A percentile compares a stretch with the other conserved stretches of the same genome.
Evolutionary conservation across 225 moss, liverwort and hornwort species (phyloP).

Genomic region (Pseudoscleropodium purum): DNA sequence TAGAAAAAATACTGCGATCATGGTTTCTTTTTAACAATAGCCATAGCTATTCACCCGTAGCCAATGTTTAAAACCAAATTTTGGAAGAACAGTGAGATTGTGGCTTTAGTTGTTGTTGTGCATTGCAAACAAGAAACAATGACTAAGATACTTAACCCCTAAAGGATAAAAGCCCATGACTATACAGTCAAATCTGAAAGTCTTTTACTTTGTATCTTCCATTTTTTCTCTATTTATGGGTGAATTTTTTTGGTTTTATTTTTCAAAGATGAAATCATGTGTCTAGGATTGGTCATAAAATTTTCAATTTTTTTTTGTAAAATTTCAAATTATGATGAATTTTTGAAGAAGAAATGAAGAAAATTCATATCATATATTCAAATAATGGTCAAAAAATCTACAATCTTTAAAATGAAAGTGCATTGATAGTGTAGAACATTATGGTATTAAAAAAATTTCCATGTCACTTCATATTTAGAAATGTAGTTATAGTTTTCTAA

Average conservation of each 20-base stretch:
- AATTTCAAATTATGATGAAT: background rate
- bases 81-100: accelerated
- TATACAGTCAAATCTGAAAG: background rate
- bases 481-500: background rate
- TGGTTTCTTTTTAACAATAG: accelerated
- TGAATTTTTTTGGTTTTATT: background rate
- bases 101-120: background rate
- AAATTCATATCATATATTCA: background rate
- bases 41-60: accelerated
- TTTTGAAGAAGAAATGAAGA: background rate
- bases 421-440: background rate
- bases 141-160: accelerated
- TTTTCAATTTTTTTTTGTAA: too few species aligned
- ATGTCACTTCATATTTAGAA: background rate
- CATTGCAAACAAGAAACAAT: accelerated
- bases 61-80: background rate
- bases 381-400: background rate
- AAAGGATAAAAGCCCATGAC: background rate
- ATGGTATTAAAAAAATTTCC: background rate
- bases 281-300: background rate
- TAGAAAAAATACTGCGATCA: background rate
- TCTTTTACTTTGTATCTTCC: accelerated
- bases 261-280: background rate
- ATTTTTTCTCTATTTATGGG: background rate
- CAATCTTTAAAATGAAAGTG: accelerated